Evolutionary conservation across 2,329 filamentous ascomycete genomes (phyloP).

Genomic region (Trichoderma arundinaceum): DNA sequence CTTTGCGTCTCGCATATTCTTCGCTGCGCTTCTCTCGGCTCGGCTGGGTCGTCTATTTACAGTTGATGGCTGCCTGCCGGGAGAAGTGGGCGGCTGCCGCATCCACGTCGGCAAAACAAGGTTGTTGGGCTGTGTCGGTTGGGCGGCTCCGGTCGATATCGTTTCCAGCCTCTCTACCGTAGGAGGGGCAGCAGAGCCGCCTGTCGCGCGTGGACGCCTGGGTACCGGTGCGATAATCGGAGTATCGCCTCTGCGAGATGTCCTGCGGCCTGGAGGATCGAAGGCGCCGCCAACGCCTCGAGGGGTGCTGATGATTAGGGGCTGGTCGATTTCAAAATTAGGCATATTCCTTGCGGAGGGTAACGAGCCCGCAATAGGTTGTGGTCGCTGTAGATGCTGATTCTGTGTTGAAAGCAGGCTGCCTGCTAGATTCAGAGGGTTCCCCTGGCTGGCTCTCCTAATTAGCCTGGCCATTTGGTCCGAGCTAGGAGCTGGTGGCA

Average conservation of each 20-base stretch:
- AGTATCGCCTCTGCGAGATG: slow-evolving; percentile 48
- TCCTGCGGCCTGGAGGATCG: slow-evolving; percentile 50
- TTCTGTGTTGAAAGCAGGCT: slow-evolving; percentile 42
- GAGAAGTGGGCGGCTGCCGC: slow-evolving; percentile 44
- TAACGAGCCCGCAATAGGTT: slow-evolving; percentile 15
- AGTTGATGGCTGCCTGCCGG: slow-evolving; percentile 49
- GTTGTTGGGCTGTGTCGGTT: slow-evolving; percentile 27
- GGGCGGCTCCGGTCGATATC: slow-evolving; percentile 52
- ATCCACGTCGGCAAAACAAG: slow-evolving; percentile 45
- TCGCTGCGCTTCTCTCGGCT: slow-evolving; percentile 64
- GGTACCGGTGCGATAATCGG: slow-evolving; percentile 60
- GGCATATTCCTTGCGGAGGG: background rate
- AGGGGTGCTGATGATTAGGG: slow-evolving; percentile 66
- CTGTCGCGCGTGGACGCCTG: slow-evolving; percentile 53
- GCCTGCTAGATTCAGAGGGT: slow-evolving; percentile 52
- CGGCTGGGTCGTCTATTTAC: slow-evolving; percentile 58
- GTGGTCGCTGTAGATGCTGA: background rate
- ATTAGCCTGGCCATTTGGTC: slow-evolving; percentile 50
- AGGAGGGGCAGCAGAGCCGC: slow-evolving; percentile 46
- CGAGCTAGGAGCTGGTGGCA: slow-evolving; percentile 48
- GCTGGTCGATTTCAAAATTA: slow-evolving; percentile 51
- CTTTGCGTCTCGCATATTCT: slow-evolving; percentile 67
- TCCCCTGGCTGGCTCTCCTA: slow-evolving; percentile 46
- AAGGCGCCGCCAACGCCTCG: slow-evolving; percentile 60
- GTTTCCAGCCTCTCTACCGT: slow-evolving; percentile 61